phyloP scores from a whole-genome alignment of 2,329 filamentous ascomycete genomes.

The Macrophomina phaseolina region DNA sequence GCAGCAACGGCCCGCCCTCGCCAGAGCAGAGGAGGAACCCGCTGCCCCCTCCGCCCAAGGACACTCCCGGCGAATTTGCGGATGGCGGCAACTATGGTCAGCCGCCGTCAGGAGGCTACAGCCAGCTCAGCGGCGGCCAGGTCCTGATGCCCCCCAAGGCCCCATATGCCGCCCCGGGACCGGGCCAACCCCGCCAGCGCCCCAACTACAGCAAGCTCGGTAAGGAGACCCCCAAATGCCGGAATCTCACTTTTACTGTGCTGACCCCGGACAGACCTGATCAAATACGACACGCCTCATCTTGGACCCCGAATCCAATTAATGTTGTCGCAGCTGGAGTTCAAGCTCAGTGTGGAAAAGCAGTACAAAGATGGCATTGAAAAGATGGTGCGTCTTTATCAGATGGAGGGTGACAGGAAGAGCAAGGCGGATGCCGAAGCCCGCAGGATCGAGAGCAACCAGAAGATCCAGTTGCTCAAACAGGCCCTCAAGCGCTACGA shows the following conservation, averaged over 20 bases:
- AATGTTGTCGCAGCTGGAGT: conserved; percentile 98
- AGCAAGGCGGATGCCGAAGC: conserved; percentile 92
- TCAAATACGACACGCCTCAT: conserved; percentile 97
- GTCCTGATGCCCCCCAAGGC: conserved; percentile 82
- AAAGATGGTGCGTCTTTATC: conserved; percentile 98
- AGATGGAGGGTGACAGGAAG: conserved; percentile 96
- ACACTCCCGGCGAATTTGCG: conserved; percentile 59
- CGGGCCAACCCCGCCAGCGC: conserved; percentile 71
- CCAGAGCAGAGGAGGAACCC: conserved; percentile 45
- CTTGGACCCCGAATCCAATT: conserved; percentile 97
- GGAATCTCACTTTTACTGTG: not conserved
- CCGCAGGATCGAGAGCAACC: conserved; percentile 89
- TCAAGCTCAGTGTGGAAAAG: conserved; percentile 98
- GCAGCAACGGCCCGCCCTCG: conserved; percentile 45
- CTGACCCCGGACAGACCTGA: conserved; percentile 71
- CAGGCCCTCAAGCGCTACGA: conserved; percentile 97
- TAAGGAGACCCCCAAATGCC: conserved; percentile 52
- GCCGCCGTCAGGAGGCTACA: conserved; percentile 58
- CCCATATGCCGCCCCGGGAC: conserved; percentile 76
- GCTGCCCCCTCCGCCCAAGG: conserved; percentile 72
- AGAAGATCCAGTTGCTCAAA: conserved; percentile 95
- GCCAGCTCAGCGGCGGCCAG: conserved; percentile 67
- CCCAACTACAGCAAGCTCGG: conserved; percentile 95
- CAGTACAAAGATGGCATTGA: conserved; percentile 99
- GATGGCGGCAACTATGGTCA: conserved; percentile 70